Evolutionary conservation across 768 basidiomycete genomes (phyloP).

Genomic region (Chiua virens): DNA sequence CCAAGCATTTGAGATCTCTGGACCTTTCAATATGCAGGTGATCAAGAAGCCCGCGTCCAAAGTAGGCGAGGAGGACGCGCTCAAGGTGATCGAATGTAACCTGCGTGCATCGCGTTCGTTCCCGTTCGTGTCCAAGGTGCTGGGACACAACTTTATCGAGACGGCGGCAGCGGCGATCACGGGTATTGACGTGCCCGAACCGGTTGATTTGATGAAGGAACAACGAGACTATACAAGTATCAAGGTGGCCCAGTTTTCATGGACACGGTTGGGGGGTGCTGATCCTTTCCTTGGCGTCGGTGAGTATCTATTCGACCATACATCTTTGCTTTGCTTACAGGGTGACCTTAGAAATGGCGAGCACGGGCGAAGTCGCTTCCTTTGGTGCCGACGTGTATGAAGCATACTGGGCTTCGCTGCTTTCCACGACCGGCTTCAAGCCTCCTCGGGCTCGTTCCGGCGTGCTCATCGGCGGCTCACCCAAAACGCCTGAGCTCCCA

Average conservation of each 20-base stretch:
- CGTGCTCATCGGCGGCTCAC: slow-evolving; percentile 90
- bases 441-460: slow-evolving; percentile 82
- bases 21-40: slow-evolving; percentile 99
- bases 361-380: slow-evolving; percentile 95
- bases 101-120: slow-evolving; percentile 96
- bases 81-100: slow-evolving; percentile 99
- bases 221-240: slow-evolving; percentile 90
- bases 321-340: neutral
- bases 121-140: slow-evolving; percentile 98
- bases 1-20: slow-evolving; percentile 91
- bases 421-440: slow-evolving; percentile 95
- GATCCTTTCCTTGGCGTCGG: slow-evolving; percentile 67
- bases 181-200: slow-evolving; percentile 82
- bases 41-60: slow-evolving; percentile 73
- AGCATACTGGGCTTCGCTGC: slow-evolving; percentile 94
- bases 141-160: slow-evolving; percentile 97
- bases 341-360: slow-evolving; percentile 80
- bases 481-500: slow-evolving; percentile 82
- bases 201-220: slow-evolving; percentile 88
- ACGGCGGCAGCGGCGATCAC: slow-evolving; percentile 88
- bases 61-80: slow-evolving; percentile 55
- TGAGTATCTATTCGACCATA: slow-evolving; percentile 40
- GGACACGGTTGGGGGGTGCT: slow-evolving; percentile 94
- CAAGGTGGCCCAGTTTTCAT: slow-evolving; percentile 98
- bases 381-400: slow-evolving; percentile 94